Conservation (phyloP, 2,329 filamentous ascomycete species). For the Sporothrix humicola region DNA sequence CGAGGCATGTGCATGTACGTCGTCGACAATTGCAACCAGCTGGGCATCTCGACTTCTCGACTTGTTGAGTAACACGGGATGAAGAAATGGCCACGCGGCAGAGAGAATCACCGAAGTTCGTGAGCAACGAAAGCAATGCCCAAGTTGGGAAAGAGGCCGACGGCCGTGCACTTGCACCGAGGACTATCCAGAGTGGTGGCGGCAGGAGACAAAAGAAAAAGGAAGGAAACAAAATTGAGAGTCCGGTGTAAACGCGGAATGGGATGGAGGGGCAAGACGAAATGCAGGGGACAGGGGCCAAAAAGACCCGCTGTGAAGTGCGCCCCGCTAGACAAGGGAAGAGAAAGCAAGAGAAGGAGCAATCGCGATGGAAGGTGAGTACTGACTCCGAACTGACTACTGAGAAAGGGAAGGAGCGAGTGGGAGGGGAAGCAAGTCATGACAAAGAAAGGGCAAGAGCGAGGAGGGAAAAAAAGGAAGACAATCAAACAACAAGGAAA, state of each 20-base stretch:
- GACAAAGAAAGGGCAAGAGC: neutral
- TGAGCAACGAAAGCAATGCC: neutral
- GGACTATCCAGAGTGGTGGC: neutral
- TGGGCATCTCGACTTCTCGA: neutral
- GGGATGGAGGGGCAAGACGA: neutral
- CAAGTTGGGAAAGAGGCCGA: neutral
- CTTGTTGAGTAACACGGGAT: constrained; percentile 6
- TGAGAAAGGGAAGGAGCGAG: neutral
- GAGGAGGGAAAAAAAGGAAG: neutral
- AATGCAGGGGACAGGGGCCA: constrained; percentile 1
- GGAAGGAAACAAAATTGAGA: neutral
- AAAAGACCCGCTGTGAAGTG: neutral
- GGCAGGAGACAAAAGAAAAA: neutral
- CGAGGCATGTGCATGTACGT: neutral
- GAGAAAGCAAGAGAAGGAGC: neutral
- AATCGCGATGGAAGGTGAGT: neutral
- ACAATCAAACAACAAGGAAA: neutral
- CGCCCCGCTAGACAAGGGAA: neutral
- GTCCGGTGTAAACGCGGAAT: neutral
- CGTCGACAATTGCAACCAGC: too few species aligned
- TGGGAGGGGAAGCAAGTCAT: neutral
- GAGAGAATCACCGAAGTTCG: neutral
- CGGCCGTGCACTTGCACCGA: neutral
- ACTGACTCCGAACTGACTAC: neutral
- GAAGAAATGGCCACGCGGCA: neutral